Conservation (phyloP, 805 yeast species). For the Candida nemodendra region DNA sequence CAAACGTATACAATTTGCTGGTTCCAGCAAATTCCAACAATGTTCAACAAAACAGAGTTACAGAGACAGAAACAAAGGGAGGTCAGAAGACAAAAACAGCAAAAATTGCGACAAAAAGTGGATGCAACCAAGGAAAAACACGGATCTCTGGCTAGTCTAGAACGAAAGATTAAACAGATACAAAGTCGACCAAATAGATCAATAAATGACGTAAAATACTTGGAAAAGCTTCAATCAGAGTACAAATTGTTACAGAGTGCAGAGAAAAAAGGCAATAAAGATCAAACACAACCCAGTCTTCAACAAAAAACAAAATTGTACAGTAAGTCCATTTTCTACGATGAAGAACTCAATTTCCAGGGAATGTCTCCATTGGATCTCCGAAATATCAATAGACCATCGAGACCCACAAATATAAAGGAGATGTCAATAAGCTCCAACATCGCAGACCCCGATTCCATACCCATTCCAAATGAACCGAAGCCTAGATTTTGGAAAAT, state of each 20-base stretch:
- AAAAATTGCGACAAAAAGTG: constrained; percentile 8
- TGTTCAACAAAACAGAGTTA: constrained; percentile 6
- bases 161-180: constrained; percentile 11
- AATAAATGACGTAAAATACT: constrained; percentile 15
- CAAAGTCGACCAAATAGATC: constrained; percentile 11
- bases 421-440: constrained; percentile 7
- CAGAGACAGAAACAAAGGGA: constrained; percentile 6
- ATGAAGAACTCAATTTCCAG: constrained; percentile 63
- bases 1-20: no score
- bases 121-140: constrained; percentile 10
- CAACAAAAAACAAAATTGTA: constrained; percentile 39
- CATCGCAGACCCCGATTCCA: constrained; percentile 1
- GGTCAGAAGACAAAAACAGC: constrained; percentile 8
- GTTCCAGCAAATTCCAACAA: not conserved
- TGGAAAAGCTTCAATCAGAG: constrained; percentile 17
- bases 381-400: constrained; percentile 33
- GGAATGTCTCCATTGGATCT: constrained; percentile 49
- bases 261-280: constrained; percentile 5
- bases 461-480: constrained; percentile 38
- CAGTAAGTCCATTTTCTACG: constrained; percentile 53
- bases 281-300: constrained; percentile 5
- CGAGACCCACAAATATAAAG: constrained; percentile 19
- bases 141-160: constrained; percentile 7
- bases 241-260: constrained; percentile 18
- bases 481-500: constrained; percentile 48